Evolutionary conservation across 352 stramenopile genomes (phyloP).

Genomic region (Halophytophthora polymorphica): DNA sequence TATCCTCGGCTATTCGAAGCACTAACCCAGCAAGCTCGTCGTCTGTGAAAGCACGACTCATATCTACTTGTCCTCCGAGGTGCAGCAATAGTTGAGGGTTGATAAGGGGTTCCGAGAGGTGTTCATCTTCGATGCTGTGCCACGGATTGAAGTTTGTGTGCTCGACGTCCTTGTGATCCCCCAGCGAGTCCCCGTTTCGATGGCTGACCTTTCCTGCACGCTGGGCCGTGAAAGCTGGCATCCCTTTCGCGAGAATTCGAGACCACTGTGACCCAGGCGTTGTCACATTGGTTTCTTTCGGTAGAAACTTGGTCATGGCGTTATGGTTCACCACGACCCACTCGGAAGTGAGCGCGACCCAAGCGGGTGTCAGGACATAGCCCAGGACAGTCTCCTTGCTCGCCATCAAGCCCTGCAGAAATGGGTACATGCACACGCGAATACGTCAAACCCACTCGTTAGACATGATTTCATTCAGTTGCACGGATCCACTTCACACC

Average conservation of each 20-base stretch:
- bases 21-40: slow-evolving; percentile 38
- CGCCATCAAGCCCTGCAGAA: slow-evolving; percentile 36
- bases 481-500: neutral
- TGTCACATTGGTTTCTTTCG: neutral
- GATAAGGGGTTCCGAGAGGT: slow-evolving; percentile 51
- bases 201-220: slow-evolving; percentile 25
- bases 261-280: slow-evolving; percentile 30
- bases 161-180: slow-evolving; percentile 26
- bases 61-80: slow-evolving; percentile 58
- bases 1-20: slow-evolving; percentile 6
- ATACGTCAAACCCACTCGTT: neutral
- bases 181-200: slow-evolving; percentile 40
- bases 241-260: slow-evolving; percentile 30
- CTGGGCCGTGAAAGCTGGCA: slow-evolving; percentile 35
- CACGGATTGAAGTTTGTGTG: slow-evolving; percentile 58
- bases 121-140: slow-evolving; percentile 48
- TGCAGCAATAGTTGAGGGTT: slow-evolving; percentile 52
- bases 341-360: slow-evolving; percentile 35
- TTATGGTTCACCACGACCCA: slow-evolving; percentile 58
- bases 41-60: slow-evolving; percentile 39
- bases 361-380: slow-evolving; percentile 42
- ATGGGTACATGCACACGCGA: neutral
- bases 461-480: neutral
- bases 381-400: slow-evolving; percentile 13
- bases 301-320: slow-evolving; percentile 24